phyloP scores from a whole-genome alignment of 495 filamentous ascomycete species.

The Penicillium daleae region DNA sequence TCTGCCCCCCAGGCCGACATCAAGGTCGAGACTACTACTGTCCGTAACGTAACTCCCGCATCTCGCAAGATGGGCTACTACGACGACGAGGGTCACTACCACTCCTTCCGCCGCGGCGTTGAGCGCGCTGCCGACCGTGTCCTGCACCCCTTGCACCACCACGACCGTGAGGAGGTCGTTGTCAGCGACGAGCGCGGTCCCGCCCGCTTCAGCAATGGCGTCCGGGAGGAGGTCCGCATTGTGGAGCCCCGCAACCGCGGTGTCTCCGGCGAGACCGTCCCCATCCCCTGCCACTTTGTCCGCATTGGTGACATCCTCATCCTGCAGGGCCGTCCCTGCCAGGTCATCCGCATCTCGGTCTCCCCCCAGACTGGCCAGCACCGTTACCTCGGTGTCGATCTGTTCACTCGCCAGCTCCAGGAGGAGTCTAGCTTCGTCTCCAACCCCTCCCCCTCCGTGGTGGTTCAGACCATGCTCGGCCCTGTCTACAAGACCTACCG shows the following conservation, averaged over 20 bases:
- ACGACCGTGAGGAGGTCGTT: slow-evolving; percentile 62
- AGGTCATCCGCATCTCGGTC: slow-evolving; percentile 99
- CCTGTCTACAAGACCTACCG: slow-evolving; percentile 99
- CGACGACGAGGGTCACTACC: slow-evolving; percentile 96
- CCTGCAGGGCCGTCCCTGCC: slow-evolving; percentile 98
- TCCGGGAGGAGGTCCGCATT: slow-evolving; percentile 55
- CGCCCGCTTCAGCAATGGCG: slow-evolving; percentile 44
- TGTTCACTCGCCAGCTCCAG: slow-evolving; percentile 99
- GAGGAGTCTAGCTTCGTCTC: slow-evolving; percentile 98
- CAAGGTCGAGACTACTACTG: slow-evolving; percentile 46
- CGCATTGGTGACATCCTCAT: slow-evolving; percentile 98
- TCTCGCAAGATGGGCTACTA: slow-evolving; percentile 93
- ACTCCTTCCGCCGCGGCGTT: slow-evolving; percentile 88
- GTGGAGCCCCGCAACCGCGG: slow-evolving; percentile 55
- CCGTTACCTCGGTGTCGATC: slow-evolving; percentile 98
- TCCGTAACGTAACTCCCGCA: slow-evolving; percentile 41
- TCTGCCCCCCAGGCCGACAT: slow-evolving; percentile 42
- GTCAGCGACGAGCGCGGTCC: slow-evolving; percentile 43
- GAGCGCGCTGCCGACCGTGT: slow-evolving; percentile 83
- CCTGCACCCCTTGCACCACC: slow-evolving; percentile 69
- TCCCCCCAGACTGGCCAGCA: slow-evolving; percentile 98
- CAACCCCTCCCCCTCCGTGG: slow-evolving; percentile 92
- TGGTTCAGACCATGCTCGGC: slow-evolving; percentile 99
- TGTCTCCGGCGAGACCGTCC: slow-evolving; percentile 78
- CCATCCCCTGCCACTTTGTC: slow-evolving; percentile 99